A percentile compares a stretch with the other conserved stretches of the same genome.
phyloP scores from a whole-genome alignment of 176 grass and related monocot genomes.

The Oryza meridionalis region DNA sequence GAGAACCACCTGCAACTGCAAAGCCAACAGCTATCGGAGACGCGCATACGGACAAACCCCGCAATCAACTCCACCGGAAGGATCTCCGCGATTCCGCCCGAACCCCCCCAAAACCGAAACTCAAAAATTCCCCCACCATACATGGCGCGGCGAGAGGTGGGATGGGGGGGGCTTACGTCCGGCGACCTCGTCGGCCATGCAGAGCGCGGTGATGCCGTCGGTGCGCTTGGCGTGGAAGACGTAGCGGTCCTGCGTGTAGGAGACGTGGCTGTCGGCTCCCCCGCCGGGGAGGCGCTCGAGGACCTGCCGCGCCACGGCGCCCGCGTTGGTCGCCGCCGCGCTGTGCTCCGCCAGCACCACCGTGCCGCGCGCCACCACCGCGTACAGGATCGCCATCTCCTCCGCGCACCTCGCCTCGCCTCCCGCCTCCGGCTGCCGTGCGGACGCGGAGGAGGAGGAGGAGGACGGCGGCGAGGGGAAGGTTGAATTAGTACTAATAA shows the following conservation, averaged over 20 bases:
- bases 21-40: background rate
- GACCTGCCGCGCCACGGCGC: conserved; percentile 85
- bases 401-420: too few species aligned
- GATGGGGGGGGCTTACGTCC: conserved; percentile 39
- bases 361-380: conserved; percentile 78
- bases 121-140: background rate
- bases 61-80: conserved; percentile 14
- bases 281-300: conserved; percentile 73
- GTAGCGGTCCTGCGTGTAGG: conserved; percentile 96
- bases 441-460: background rate
- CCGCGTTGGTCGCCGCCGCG: conserved; percentile 70
- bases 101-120: background rate
- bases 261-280: conserved; percentile 84
- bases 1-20: background rate
- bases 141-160: too few species aligned
- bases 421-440: background rate
- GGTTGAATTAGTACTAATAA: too few species aligned
- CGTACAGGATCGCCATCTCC: conserved; percentile 83
- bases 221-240: conserved; percentile 96
- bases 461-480: too few species aligned
- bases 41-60: conserved; percentile 37
- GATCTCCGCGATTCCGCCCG: conserved; percentile 35
- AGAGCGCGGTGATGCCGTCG: conserved; percentile 96
- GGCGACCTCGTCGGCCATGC: conserved; percentile 93
- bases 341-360: conserved; percentile 89